A percentile compares a stretch with the other conserved stretches of the same genome.
These are phyloP conservation scores for Abelmoschus esculentus DNA, from an alignment of 345 rosid species.

Conservation along the genomic window DNA sequence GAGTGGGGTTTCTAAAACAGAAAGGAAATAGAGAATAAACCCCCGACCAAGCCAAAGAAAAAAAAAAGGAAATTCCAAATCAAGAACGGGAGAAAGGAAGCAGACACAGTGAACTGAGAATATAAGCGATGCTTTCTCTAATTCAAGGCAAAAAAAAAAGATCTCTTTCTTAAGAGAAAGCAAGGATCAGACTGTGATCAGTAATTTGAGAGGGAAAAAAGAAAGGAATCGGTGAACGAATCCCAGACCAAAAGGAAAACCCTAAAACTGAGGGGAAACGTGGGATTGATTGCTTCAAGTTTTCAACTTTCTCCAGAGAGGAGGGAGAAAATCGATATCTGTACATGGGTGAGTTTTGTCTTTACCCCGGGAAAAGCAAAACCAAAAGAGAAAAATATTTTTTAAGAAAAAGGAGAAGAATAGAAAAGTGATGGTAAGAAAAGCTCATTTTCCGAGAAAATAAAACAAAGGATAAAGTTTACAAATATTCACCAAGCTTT, in stretches of 20 bases:
- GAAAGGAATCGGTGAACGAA: constrained; percentile 19
- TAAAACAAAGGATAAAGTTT: no score
- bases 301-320: constrained; percentile 18
- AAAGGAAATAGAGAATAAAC: neutral
- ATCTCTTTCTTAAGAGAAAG: constrained; percentile 6
- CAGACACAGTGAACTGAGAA: neutral
- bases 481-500: no score
- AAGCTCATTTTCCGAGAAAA: no score
- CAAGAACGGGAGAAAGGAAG: neutral
- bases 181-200: constrained; percentile 16
- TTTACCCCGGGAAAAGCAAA: constrained; percentile 15
- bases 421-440: no score
- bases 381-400: neutral
- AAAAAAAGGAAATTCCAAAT: constrained; percentile 2
- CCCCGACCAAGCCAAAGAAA: neutral
- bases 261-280: neutral
- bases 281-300: neutral
- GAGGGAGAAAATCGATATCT: constrained; percentile 23
- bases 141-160: neutral
- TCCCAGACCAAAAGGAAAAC: neutral
- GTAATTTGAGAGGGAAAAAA: constrained; percentile 14
- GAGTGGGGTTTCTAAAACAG: neutral
- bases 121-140: no score
- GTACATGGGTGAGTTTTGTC: constrained; percentile 48
- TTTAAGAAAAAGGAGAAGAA: no score